Base-by-base conservation (phyloP, 2,329 filamentous ascomycete genomes). In the Colletotrichum sidae region DNA sequence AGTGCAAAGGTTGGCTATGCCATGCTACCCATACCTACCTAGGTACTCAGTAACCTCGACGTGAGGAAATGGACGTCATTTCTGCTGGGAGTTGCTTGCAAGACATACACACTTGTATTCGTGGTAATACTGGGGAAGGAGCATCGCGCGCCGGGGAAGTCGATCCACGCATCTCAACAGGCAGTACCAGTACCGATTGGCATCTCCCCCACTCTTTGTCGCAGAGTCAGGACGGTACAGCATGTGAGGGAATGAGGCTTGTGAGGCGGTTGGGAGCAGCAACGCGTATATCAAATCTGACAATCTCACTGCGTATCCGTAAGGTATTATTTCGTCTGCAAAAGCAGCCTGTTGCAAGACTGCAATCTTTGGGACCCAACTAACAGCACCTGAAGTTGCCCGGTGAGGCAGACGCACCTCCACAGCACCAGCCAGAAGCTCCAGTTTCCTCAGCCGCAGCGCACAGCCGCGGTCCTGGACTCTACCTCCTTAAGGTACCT, bases 381-480 rank as follows among this genome's bases (percentile, higher is more conserved):
- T 25, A 25, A 25, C 25, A 25, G 25, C 25, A 25, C 25, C 25
- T 25, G 25, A 25, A 25, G 25, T 25, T 25, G 25, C 25, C 25
- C 25, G 25, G 25, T 25, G 2, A 25, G 25, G 25, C 25, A 25
- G 25, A 25, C 25, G 58, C 17, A 45, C 35, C 34, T 54, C 41
- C 34, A 33, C 33, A 4, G 9, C 33, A 44, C 13, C 25, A 55
- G 53, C 9, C 53, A 44, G 42, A 13, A 13, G 45, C 45, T 47
- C 15, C 33, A 47, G 33, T 33, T 15, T n/a, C 62, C 44, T 62
- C 59, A 63, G 58, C 58, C 52, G 63, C 53, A 47, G 41, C 39
- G 58, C 59, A 57, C 58, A 52, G 63, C 53, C 59, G 42, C 53
- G 35, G 53, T 51, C 55, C 61, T 37, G 62, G 37, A 35, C 15